A percentile compares a stretch with the other conserved stretches of the same genome.
phyloP scores from a whole-genome alignment of 108 stramenopile species.

The Discostella stelligeroides region DNA sequence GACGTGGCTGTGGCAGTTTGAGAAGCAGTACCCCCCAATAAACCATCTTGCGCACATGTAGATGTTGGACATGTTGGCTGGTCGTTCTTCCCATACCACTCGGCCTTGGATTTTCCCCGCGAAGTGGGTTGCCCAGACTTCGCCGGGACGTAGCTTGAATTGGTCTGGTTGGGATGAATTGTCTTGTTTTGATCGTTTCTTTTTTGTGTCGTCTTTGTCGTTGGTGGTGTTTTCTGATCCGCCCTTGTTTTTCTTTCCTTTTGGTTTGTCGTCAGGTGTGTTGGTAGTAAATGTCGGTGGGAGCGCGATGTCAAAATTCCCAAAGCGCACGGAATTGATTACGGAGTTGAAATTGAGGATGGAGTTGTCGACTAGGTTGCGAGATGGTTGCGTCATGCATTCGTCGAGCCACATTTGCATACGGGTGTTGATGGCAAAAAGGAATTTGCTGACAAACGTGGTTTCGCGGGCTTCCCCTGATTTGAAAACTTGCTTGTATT shows the following conservation, averaged over 20 bases:
- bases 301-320: neutral
- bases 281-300: neutral
- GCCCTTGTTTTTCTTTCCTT: too few relatives aligned
- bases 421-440: neutral
- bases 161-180: neutral
- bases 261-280: neutral
- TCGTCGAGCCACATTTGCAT: neutral
- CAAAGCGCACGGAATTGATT: neutral
- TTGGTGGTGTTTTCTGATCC: neutral
- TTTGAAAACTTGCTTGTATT: too few relatives aligned
- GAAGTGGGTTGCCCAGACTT: neutral
- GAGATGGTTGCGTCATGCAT: neutral
- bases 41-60: conserved; percentile 3
- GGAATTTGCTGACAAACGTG: neutral
- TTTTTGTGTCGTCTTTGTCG: too few relatives aligned
- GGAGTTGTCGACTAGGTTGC: neutral
- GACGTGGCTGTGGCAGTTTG: conserved; percentile 7
- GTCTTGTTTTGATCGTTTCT: too few relatives aligned
- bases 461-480: neutral
- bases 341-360: neutral
- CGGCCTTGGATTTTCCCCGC: neutral
- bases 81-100: neutral
- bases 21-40: conserved; percentile 12
- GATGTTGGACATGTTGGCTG: too few relatives aligned
- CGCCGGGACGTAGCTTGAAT: neutral